These are phyloP conservation scores for Aspergillus chevalieri DNA, from an alignment of 2,329 filamentous ascomycete genomes.

Conservation along the genomic window DNA sequence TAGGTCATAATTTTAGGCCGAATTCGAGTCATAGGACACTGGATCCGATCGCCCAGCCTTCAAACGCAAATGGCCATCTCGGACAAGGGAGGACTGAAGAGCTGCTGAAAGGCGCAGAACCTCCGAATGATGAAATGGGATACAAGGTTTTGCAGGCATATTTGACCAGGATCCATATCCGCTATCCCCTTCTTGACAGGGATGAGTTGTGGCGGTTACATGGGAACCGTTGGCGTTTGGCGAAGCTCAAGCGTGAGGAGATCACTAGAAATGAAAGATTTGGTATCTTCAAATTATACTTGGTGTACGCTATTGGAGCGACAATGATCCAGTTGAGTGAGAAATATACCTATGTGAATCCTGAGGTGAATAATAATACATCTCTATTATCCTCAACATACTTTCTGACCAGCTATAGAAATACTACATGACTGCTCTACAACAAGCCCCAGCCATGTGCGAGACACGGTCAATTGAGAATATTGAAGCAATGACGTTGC, in stretches of 20 bases:
- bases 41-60: constrained; percentile 13
- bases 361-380: constrained; percentile 31
- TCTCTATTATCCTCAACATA: not conserved
- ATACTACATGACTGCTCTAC: constrained; percentile 46
- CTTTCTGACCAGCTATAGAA: constrained; percentile 25
- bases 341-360: constrained; percentile 37
- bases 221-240: constrained; percentile 33
- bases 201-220: constrained; percentile 43
- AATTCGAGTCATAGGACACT: constrained; percentile 1
- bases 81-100: constrained; percentile 35
- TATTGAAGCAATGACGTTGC: constrained; percentile 48
- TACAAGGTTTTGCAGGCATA: constrained; percentile 42
- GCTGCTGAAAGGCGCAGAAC: constrained; percentile 40
- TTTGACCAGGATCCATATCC: constrained; percentile 41
- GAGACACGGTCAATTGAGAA: constrained; percentile 47
- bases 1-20: constrained; percentile 13
- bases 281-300: constrained; percentile 47
- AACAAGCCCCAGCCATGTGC: constrained; percentile 44
- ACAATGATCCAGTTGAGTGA: constrained; percentile 46
- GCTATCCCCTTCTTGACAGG: constrained; percentile 47
- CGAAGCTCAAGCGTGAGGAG: constrained; percentile 31
- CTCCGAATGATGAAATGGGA: constrained; percentile 44
- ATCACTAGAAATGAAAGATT: constrained; percentile 35
- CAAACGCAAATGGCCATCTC: constrained; percentile 9
- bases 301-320: constrained; percentile 49